Evolutionary conservation across 2,329 filamentous ascomycete genomes (phyloP).

Genomic region (Fusarium keratoplasticum): DNA sequence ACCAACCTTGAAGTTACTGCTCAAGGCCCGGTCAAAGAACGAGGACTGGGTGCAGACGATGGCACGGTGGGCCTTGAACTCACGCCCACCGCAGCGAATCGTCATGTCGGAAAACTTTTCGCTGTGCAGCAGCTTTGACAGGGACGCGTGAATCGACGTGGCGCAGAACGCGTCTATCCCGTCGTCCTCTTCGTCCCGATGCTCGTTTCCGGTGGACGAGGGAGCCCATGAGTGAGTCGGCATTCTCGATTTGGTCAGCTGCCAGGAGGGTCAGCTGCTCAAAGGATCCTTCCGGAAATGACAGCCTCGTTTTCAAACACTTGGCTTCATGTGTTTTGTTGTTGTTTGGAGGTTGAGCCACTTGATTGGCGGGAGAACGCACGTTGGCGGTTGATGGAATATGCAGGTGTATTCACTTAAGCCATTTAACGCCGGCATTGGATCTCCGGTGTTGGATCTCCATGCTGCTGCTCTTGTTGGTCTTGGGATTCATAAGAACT

Average conservation of each 20-base stretch:
- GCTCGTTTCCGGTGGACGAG: neutral
- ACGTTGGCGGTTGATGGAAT: neutral
- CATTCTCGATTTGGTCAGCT: neutral
- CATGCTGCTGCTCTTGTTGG: neutral
- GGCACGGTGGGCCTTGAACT: conserved; percentile 50
- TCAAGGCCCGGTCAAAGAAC: conserved; percentile 47
- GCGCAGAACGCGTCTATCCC: neutral
- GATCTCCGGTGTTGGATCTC: neutral
- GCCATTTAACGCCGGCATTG: neutral
- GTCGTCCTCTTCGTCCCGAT: neutral
- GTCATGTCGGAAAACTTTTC: conserved; percentile 49
- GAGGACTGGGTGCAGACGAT: conserved; percentile 51
- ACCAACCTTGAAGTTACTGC: conserved; percentile 44
- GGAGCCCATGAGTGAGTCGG: neutral
- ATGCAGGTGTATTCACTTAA: neutral
- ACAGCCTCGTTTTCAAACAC: neutral
- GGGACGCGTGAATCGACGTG: conserved; percentile 4
- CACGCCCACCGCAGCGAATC: conserved; percentile 44
- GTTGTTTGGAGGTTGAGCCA: neutral
- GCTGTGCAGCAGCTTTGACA: conserved; percentile 2
- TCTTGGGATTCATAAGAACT: neutral
- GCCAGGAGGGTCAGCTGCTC: neutral
- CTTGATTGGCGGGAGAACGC: neutral
- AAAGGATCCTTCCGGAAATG: neutral
- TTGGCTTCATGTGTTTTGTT: neutral